Evolutionary conservation across 176 grass and related monocot genomes (phyloP), one percentile per base, ranked within the genome.

Genomic region (Ensete glaucum): DNA sequence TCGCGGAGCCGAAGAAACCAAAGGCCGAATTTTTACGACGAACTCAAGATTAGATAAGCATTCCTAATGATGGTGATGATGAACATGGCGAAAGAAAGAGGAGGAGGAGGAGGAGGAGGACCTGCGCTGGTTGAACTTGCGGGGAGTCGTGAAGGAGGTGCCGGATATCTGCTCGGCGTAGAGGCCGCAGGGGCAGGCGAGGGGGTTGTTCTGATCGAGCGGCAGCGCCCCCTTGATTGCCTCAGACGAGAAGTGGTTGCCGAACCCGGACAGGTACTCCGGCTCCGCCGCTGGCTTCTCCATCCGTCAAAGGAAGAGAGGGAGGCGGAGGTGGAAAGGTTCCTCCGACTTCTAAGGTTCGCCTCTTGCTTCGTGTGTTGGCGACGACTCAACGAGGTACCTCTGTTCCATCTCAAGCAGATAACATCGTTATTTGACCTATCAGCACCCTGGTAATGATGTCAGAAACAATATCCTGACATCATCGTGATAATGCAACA

Each of bases 161-260:
- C 94, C 94, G 69, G 94, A 97, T 68, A 97, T 87, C 86, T 97
- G 94, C 88, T 97, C 94, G 77, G 90, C 94, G 90, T 97, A 97
- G 94, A 97, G 94, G 1, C 88, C 86, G 8, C 81, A 78, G 48
- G 94, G 88, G 82, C 94, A 97, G 57, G 72, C 12, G 49, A 93
- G 86, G 52, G 94, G 90, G 80, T 71, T 97, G 88, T 97, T 97
- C 53, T 93, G 94, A 9, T 19, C 55, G 29, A 20, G 77, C 15
- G 85, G 81, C 71, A 88, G 78, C 57, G 82, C 83, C 52, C 73
- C 87, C 1, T 79, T 82, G 71, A 93, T 68, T 14, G 88, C 79
- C 68, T 97, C 94, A 48, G 90, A 93, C 2, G 82, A 75, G 82
- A 97, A 89, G 85, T 73, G 83, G 82, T 88, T 88, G 71, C 94